A percentile compares a stretch with the other conserved stretches of the same genome.
Conservation (phyloP, 768 basidiomycete species). For the Pleurotus pulmonarius region DNA sequence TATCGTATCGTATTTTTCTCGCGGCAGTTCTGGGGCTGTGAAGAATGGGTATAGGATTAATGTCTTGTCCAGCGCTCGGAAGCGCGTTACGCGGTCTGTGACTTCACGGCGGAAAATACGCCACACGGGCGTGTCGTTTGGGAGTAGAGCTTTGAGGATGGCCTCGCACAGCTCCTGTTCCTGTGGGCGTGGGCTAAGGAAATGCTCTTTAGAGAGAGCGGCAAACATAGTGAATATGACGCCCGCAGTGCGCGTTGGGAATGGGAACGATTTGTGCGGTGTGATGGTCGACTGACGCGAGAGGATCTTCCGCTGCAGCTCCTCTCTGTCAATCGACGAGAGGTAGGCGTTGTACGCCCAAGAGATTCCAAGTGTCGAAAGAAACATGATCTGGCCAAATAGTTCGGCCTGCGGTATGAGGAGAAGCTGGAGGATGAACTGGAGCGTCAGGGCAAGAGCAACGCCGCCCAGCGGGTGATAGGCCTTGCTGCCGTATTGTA, state of each 20-base stretch:
- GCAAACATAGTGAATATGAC: background rate
- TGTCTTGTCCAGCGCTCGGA: no score
- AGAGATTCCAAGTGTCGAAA: constrained; percentile 22
- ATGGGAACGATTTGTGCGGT: background rate
- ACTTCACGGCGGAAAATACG: no score
- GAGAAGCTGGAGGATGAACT: constrained; percentile 28
- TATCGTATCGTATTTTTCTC: no score
- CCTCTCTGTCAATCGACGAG: constrained; percentile 10
- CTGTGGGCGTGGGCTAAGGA: no score
- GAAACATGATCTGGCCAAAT: constrained; percentile 28
- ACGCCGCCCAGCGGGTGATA: constrained; percentile 20
- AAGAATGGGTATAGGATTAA: no score
- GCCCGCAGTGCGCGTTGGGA: background rate
- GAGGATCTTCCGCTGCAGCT: background rate
- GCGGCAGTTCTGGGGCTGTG: no score
- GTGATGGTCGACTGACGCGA: no score
- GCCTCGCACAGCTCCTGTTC: no score
- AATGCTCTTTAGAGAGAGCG: no score
- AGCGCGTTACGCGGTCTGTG: no score
- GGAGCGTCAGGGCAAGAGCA: constrained; percentile 22
- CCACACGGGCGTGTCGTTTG: no score
- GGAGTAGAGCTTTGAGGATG: no score
- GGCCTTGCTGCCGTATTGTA: constrained; percentile 13
- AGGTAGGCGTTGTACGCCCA: constrained; percentile 27
- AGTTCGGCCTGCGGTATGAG: constrained; percentile 26